phyloP scores from a whole-genome alignment of 2,329 filamentous ascomycete genomes.

The Beauveria bassiana region DNA sequence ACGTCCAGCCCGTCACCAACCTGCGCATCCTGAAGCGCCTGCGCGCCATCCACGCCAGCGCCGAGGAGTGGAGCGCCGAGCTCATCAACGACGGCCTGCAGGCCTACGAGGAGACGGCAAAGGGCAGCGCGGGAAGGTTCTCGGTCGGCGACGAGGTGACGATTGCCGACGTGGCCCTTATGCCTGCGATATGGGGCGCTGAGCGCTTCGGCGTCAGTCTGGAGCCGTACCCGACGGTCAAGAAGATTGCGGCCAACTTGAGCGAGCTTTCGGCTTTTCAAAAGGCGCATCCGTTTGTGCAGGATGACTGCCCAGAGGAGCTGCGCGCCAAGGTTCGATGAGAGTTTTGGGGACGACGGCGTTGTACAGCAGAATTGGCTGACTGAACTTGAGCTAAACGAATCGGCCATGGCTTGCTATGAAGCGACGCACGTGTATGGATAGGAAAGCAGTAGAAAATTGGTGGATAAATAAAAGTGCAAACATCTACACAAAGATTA shows the following conservation, averaged over 20 bases:
- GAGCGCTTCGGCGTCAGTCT: conserved; percentile 47
- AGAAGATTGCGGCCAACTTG: conserved; percentile 36
- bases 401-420: neutral
- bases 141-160: conserved; percentile 49
- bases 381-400: too few species aligned
- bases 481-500: too few species aligned
- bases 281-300: conserved; percentile 44
- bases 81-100: conserved; percentile 44
- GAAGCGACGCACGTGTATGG: neutral
- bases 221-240: conserved; percentile 37
- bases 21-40: conserved; percentile 43
- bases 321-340: conserved; percentile 15
- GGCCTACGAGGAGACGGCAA: conserved; percentile 44
- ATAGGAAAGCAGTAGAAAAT: neutral
- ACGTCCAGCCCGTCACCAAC: conserved; percentile 55
- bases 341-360: neutral
- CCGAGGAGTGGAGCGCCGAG: conserved; percentile 41
- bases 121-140: conserved; percentile 36
- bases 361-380: neutral
- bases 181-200: conserved; percentile 52
- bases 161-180: conserved; percentile 49
- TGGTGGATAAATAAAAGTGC: too few species aligned
- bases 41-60: conserved; percentile 32
- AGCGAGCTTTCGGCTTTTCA: conserved; percentile 41
- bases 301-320: conserved; percentile 39